These are phyloP conservation scores for Recurvomyces mirabilis DNA, from an alignment of 495 filamentous ascomycete species.

Conservation along the genomic window DNA sequence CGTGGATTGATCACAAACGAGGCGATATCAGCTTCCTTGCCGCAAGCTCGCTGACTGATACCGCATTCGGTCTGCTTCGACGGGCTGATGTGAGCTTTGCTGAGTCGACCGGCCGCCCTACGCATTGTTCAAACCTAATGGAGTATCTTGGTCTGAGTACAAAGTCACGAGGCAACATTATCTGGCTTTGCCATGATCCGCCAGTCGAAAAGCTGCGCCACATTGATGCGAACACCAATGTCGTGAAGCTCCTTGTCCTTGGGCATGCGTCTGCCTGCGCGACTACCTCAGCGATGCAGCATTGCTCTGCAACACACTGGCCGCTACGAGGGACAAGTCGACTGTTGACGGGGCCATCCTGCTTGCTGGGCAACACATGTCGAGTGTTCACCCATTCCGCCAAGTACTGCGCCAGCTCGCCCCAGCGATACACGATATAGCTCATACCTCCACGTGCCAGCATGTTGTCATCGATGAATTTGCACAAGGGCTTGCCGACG, in stretches of 20 bases:
- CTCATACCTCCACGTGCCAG: constrained; percentile 2
- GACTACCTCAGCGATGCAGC: no score
- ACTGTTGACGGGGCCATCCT: background rate
- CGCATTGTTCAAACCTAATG: background rate
- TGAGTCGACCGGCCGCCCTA: background rate
- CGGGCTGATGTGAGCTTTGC: constrained; percentile 1
- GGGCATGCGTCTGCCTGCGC: no score
- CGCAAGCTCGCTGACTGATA: constrained; percentile 3
- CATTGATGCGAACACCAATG: background rate
- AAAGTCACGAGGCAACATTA: background rate
- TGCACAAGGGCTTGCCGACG: constrained; percentile 1
- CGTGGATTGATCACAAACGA: constrained; percentile 3
- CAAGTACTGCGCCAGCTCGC: background rate
- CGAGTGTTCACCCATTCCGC: background rate
- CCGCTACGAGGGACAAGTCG: no score
- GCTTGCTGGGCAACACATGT: background rate
- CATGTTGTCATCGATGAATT: constrained; percentile 8
- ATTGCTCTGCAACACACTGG: no score
- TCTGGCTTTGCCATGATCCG: background rate
- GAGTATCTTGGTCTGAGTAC: background rate
- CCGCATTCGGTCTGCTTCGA: constrained; percentile 4
- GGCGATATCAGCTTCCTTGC: constrained; percentile 5
- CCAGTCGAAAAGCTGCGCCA: background rate
- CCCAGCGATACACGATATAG: constrained; percentile 2
- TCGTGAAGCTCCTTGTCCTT: no score